phyloP scores from a whole-genome alignment of 148 eudicot species.

The Silene conica region DNA sequence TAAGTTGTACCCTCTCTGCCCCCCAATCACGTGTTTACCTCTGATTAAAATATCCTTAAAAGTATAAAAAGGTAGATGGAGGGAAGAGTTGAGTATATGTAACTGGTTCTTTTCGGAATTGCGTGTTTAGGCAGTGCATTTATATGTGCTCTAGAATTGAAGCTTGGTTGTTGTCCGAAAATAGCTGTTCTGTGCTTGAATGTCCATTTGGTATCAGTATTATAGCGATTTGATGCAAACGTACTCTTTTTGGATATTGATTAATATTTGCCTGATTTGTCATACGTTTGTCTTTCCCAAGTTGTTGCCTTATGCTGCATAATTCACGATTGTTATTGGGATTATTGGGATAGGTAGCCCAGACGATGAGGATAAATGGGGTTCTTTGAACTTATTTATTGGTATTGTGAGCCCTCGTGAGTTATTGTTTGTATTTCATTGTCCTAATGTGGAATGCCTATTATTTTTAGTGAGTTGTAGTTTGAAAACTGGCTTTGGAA shows the following conservation, averaged over 20 bases:
- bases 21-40: no score
- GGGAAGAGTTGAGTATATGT: neutral
- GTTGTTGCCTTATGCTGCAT: neutral
- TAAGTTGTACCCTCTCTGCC: no score
- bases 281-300: neutral
- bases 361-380: neutral
- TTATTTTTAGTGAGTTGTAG: neutral
- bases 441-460: neutral
- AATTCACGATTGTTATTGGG: neutral
- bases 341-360: neutral
- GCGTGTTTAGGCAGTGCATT: neutral
- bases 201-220: no score
- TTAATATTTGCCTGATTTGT: neutral
- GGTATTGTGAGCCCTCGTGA: neutral
- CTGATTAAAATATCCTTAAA: no score
- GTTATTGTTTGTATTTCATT: neutral
- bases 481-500: neutral
- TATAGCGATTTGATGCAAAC: no score
- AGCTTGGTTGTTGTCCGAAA: no score
- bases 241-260: no score
- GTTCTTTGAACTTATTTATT: neutral
- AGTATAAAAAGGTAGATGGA: no score
- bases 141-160: neutral
- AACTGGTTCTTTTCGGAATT: neutral
- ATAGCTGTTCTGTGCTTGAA: no score